Evolutionary conservation across 202 grass and related monocot genomes (phyloP), one percentile per base, ranked within the genome.

Genomic region (Schoenoplectus triqueter): DNA sequence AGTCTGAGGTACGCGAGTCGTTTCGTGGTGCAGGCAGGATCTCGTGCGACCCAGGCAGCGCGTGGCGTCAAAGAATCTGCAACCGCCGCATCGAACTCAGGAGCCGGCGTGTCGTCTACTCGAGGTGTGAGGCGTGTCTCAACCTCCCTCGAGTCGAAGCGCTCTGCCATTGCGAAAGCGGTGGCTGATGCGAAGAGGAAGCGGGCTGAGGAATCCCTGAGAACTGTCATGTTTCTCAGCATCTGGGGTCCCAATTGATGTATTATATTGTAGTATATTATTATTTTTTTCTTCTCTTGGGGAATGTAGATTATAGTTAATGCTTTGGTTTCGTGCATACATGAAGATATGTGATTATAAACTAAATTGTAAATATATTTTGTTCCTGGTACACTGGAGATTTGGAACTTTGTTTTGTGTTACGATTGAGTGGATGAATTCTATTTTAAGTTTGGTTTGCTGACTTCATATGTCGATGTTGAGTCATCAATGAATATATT

Each of bases 201-300:
- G 59, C 82, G 69, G 0, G 84, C 87, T 3, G 95, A 95, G 90
- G 89, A 94, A 80, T 63, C 85, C 79, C 91, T 95, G 0, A 91
- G 93, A 61, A 95, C 87, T 82, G 81, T 98, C 76, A 92, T 95
- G 91, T 98, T 92, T 88, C 86, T 98, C 78, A 92, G 90, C 73
- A 59, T 88, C 60, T 98, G 95, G 95, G 95, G 93, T 0, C 93
- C 90, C 52, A 92, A 94, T 73, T 90, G 67, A 89, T 87, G 8
- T 87, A 88, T 48, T 57, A 75, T 13, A 40, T 55, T 77, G 73
- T 77, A 51, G 39, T 45, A 79, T 17, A 60, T 42, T 15, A 31
- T 31, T 59, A 0, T 3, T 4, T 42, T 61, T 7, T 0, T 17
- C 13, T 41, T 10, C 1, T 40, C 5, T 57, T 3, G 2, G 56